These are phyloP conservation scores for Heterobasidion irregulare DNA, from an alignment of 1,284 basidiomycete genomes.

Conservation along the genomic window DNA sequence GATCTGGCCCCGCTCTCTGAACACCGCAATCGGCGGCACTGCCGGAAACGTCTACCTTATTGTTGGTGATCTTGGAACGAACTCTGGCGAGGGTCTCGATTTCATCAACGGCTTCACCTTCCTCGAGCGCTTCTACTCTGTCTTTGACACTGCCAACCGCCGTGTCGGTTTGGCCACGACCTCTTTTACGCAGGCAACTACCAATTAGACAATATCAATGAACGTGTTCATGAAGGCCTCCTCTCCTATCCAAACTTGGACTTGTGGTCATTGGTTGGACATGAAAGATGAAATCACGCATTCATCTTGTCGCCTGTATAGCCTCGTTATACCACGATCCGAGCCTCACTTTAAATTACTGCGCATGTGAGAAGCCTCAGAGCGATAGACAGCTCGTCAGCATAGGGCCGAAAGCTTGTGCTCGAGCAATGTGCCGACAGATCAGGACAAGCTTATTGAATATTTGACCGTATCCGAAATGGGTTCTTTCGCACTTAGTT, in stretches of 20 bases:
- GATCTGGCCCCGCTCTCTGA: slow-evolving; percentile 36
- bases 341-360: too few species aligned
- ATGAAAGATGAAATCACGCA: not conserved
- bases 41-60: slow-evolving; percentile 38
- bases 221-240: not conserved
- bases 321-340: too few species aligned
- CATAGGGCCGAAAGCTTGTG: too few species aligned
- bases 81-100: slow-evolving; percentile 24
- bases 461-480: too few species aligned
- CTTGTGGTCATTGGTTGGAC: too few species aligned
- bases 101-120: slow-evolving; percentile 40
- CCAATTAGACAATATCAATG: slow-evolving; percentile 31
- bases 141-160: slow-evolving; percentile 25
- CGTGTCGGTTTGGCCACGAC: slow-evolving; percentile 53
- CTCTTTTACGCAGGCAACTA: slow-evolving; percentile 42
- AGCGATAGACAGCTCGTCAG: too few species aligned
- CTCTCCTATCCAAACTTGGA: not conserved
- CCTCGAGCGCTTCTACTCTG: slow-evolving; percentile 28
- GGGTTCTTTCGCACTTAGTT: too few species aligned
- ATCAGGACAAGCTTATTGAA: too few species aligned
- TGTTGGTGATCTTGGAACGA: slow-evolving; percentile 21
- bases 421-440: too few species aligned
- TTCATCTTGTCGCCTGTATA: not conserved
- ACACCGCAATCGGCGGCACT: slow-evolving; percentile 34
- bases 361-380: too few species aligned